These are phyloP conservation scores for Ramularia collo-cygni DNA, from an alignment of 2,329 filamentous ascomycete genomes.

Conservation along the genomic window DNA sequence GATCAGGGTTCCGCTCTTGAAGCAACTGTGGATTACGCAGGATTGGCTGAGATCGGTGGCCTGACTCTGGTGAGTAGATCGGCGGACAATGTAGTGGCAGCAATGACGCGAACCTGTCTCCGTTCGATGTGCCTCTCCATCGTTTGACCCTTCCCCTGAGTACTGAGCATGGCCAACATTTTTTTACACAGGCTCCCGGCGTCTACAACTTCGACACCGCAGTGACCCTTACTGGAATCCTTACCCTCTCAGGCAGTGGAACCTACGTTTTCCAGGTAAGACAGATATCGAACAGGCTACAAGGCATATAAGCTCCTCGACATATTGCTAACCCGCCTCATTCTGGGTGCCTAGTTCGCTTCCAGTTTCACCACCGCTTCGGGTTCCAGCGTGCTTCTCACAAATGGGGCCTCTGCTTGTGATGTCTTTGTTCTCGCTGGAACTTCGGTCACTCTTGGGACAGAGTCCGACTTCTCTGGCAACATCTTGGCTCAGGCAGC, in stretches of 20 bases:
- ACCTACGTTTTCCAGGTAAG: slow-evolving; percentile 7
- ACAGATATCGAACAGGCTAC: too few species aligned
- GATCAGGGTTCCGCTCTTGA: slow-evolving; percentile 2
- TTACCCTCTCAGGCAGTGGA: slow-evolving; percentile 6
- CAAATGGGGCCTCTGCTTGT: slow-evolving; percentile 7
- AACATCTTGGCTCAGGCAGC: slow-evolving; percentile 5
- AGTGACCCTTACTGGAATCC: slow-evolving; percentile 3
- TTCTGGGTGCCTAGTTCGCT: too few species aligned
- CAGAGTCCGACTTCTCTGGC: slow-evolving; percentile 3
- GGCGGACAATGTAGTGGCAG: too few species aligned
- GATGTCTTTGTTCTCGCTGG: slow-evolving; percentile 7
- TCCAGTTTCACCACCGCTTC: slow-evolving; percentile 6
- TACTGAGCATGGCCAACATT: too few species aligned
- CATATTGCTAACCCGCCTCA: too few species aligned
- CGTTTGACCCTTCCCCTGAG: too few species aligned
- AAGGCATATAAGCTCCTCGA: too few species aligned
- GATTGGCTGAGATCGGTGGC: slow-evolving; percentile 6
- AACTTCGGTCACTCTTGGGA: slow-evolving; percentile 7
- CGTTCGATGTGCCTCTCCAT: too few species aligned
- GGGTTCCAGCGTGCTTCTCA: slow-evolving; percentile 5
- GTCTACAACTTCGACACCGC: slow-evolving; percentile 8
- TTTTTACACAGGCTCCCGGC: too few species aligned
- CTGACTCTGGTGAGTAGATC: not conserved
- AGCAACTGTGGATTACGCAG: not conserved
- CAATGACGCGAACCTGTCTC: too few species aligned